Evolutionary conservation across 306 rosid genomes (phyloP), one percentile per base, ranked within the genome.

Genomic region (Herpetospermum pedunculosum): DNA sequence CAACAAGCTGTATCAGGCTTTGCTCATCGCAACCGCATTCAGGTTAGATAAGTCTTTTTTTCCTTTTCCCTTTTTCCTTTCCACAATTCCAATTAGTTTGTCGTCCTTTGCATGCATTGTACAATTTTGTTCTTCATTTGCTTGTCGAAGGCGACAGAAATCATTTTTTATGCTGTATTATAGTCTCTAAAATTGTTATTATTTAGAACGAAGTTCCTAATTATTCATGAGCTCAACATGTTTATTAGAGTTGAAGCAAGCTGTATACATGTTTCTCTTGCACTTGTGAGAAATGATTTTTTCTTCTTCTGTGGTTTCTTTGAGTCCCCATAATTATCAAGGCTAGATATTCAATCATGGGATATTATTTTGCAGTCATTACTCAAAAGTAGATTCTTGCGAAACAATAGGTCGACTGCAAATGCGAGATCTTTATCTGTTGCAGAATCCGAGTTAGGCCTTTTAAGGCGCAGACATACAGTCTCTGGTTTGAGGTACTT

Each of bases 1-100:
- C 92, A 78, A 52, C 86, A 78, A 48, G 86, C 88, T 4, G 99
- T 95, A 72, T 88, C 99, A 37, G 85, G 82, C 77, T 95, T 95
- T 57, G 82, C 96, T 80, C 99, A 95, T 80, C 97, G 97, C 76
- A 91, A 95, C 79, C 96, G 99, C 76, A 95, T 95, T 78, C 99
- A 94, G 97, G 99, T 94, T 80, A 46, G 81, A 67, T 78, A 60
- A 25, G 28, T 25, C n/a, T n/a, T n/a, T n/a, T n/a, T n/a, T n/a
- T 60, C 58, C 30, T 23, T 43, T 38, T 68, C 73, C 1, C 1
- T 19, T 53, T 23, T 57, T 52, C 32, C 32, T 46, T 65, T 72
- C 52, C 38, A 28, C 72, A 53, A 16, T 63, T n/a, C 60, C 44
- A 59, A 16, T 46, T 68, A 30, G 48, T 62, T 64, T 57, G 35